Evolutionary conservation across 768 basidiomycete genomes (phyloP).

Genomic region (Glaciozyma martinii): DNA sequence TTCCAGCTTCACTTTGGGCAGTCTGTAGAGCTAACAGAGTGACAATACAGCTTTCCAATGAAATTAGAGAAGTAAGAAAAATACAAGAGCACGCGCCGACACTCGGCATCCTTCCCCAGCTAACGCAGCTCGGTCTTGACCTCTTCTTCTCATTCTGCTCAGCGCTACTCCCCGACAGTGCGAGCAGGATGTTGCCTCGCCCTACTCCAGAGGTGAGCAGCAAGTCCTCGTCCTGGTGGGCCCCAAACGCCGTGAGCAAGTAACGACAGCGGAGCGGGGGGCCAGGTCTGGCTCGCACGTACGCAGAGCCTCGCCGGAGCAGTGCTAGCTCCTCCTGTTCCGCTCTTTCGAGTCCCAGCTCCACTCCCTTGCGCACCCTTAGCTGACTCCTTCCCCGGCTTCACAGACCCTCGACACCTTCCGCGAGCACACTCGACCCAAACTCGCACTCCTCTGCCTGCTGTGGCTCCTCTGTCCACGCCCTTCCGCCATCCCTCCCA

Average conservation of each 20-base stretch:
- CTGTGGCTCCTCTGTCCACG: neutral
- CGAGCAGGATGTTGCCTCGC: neutral
- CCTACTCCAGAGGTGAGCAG: constrained; percentile 2
- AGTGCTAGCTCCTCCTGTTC: neutral
- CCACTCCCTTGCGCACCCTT: neutral
- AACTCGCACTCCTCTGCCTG: neutral
- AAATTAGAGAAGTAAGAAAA: too few species aligned
- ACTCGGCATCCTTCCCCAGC: too few species aligned
- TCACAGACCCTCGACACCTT: neutral
- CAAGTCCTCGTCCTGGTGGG: neutral
- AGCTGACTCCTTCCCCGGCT: neutral
- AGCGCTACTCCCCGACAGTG: too few species aligned
- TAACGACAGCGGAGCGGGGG: neutral
- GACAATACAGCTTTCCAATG: too few species aligned
- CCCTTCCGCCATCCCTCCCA: neutral
- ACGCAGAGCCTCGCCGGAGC: neutral
- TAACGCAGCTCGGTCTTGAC: too few species aligned
- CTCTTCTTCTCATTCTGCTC: too few species aligned
- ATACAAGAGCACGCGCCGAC: too few species aligned
- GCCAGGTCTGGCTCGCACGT: neutral
- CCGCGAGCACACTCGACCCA: neutral
- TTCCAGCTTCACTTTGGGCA: too few species aligned
- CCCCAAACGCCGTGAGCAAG: neutral
- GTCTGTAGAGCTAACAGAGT: too few species aligned
- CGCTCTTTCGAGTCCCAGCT: neutral